Evolutionary conservation across 1,139 yeast species (phyloP).

Genomic region (Saccharomyces hybrid): DNA sequence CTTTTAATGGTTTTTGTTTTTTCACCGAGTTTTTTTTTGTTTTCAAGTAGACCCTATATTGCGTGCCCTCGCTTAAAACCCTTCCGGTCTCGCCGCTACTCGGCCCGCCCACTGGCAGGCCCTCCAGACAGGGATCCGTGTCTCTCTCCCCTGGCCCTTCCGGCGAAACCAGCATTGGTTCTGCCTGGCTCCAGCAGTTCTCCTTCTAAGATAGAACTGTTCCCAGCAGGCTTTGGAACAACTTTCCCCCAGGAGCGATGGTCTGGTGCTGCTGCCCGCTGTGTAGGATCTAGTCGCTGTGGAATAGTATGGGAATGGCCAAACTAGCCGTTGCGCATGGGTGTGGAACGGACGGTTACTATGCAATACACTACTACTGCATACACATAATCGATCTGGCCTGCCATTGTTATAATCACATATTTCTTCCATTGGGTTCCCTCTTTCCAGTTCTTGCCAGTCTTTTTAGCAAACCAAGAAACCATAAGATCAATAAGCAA

Average conservation of each 20-base stretch:
- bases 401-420: background rate
- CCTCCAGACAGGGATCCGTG: background rate
- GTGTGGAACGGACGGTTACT: background rate
- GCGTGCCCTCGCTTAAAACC: background rate
- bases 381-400: background rate
- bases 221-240: background rate
- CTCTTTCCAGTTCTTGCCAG: background rate
- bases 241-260: background rate
- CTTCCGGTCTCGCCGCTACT: background rate
- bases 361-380: background rate
- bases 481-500: conserved; percentile 29
- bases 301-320: background rate
- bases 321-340: background rate
- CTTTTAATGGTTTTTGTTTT: background rate
- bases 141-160: background rate
- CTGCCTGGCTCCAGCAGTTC: background rate
- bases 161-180: background rate
- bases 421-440: background rate
- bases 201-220: background rate
- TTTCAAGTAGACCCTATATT: background rate
- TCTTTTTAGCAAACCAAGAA: conserved; percentile 11
- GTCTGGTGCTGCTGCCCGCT: background rate
- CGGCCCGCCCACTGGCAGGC: background rate
- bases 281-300: background rate
- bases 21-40: background rate